Conservation (phyloP, 169 alveolate genomes). For the Plasmodium yoelii region DNA sequence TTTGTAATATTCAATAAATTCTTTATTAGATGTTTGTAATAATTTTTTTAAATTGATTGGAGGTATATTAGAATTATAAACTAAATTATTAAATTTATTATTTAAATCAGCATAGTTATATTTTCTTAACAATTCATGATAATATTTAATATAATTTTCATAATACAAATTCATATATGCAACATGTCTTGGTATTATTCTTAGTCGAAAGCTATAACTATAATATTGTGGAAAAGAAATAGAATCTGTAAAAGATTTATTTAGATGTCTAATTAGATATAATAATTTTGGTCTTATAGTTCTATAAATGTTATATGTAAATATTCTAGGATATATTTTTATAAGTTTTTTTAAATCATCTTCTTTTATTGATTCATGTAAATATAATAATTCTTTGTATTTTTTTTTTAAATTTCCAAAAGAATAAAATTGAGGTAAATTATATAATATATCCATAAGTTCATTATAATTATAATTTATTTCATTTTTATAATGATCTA, state of each 20-base stretch:
- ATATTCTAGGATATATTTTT: constrained; percentile 77
- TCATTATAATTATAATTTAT: constrained; percentile 41
- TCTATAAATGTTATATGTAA: constrained; percentile 80
- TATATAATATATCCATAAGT: constrained; percentile 45
- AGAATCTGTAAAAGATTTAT: constrained; percentile 74
- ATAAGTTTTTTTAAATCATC: constrained; percentile 77
- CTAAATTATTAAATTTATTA: constrained; percentile 47
- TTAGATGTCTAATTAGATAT: constrained; percentile 79
- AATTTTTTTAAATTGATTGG: constrained; percentile 48
- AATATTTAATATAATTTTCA: constrained; percentile 76
- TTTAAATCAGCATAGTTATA: constrained; percentile 71
- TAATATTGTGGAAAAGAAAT: constrained; percentile 80
- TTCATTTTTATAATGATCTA: constrained; percentile 70
- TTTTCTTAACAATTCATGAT: constrained; percentile 49
- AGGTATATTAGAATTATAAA: constrained; percentile 62
- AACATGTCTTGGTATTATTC: constrained; percentile 85
- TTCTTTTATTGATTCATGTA: constrained; percentile 61
- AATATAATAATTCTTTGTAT: constrained; percentile 65
- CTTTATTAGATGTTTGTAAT: constrained; percentile 62
- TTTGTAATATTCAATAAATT: constrained; percentile 57
- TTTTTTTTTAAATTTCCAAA: constrained; percentile 75
- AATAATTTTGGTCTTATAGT: constrained; percentile 81
- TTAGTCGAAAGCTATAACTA: constrained; percentile 81
- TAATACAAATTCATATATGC: constrained; percentile 81
- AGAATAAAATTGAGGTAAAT: constrained; percentile 65